Percentiles rank a stretch among this genome's conserved stretches.
These are phyloP conservation scores for Mortierella sp. DNA, from an alignment of 371 early-diverging fungal species.

Conservation along the genomic window DNA sequence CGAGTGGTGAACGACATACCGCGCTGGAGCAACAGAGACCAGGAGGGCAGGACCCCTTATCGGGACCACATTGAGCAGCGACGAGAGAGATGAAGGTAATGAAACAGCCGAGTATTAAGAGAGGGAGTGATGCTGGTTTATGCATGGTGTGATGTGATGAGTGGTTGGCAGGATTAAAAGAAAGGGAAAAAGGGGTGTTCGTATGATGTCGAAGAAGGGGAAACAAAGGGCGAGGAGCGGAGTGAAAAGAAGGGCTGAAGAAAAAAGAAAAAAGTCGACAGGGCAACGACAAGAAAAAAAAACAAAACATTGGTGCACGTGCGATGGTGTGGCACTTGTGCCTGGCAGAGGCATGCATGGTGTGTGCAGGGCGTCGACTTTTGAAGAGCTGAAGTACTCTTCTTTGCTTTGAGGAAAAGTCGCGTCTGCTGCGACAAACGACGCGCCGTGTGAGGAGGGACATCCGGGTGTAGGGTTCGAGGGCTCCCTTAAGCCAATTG, in stretches of 20 bases:
- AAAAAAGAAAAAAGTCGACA: not conserved
- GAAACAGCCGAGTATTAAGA: conserved; percentile 18
- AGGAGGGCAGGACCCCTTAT: not conserved
- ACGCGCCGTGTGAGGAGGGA: not conserved
- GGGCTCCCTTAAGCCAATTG: not conserved
- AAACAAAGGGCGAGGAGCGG: too few species aligned
- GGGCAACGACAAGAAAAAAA: not conserved
- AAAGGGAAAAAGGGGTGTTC: not conserved
- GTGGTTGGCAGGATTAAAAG: not conserved
- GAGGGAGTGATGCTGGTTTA: conserved; percentile 3
- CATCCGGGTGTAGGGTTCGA: not conserved
- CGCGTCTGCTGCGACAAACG: not conserved
- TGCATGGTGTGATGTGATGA: not conserved
- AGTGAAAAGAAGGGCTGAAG: not conserved
- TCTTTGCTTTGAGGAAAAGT: not conserved
- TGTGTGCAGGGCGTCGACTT: not conserved
- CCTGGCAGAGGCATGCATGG: not conserved
- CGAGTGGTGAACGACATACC: conserved; percentile 16
- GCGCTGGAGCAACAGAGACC: conserved; percentile 27
- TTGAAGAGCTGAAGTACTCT: not conserved
- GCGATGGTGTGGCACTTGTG: not conserved
- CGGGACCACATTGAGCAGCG: conserved; percentile 37
- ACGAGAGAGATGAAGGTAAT: conserved; percentile 24
- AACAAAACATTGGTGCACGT: not conserved
- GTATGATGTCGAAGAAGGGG: not conserved